Evolutionary conservation across 768 basidiomycete genomes (phyloP).

Genomic region (Lactarius psammicola): DNA sequence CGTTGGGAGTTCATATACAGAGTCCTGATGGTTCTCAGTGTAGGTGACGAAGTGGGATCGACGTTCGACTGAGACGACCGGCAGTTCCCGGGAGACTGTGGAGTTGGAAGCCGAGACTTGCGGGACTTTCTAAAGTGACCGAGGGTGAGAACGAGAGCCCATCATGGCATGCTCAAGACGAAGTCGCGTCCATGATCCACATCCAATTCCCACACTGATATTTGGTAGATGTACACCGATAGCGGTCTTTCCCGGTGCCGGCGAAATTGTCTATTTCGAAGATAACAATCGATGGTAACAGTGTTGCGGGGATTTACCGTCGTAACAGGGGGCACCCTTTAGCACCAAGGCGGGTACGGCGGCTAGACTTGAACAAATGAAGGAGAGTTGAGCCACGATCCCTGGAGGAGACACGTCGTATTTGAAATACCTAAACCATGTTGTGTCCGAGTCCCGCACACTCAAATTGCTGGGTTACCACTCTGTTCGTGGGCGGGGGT

Average conservation of each 20-base stretch:
- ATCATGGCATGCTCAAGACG: not conserved
- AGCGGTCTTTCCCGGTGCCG: not conserved
- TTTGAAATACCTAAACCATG: not conserved
- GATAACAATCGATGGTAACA: not conserved
- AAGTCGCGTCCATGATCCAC: not conserved
- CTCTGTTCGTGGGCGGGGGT: not conserved
- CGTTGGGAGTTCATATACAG: not conserved
- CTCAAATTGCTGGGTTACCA: not conserved
- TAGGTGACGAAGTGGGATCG: not conserved
- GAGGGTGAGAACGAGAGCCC: not conserved
- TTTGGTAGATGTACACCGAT: not conserved
- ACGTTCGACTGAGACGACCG: not conserved
- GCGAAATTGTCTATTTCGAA: not conserved
- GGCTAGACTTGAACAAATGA: not conserved
- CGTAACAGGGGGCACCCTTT: not conserved
- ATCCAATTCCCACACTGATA: not conserved
- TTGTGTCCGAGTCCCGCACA: not conserved
- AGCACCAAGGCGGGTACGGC: not conserved
- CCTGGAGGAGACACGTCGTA: not conserved
- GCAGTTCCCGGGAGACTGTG: not conserved
- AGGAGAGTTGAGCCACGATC: conserved; percentile 1
- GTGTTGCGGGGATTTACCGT: not conserved
- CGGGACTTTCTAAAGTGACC: not conserved
- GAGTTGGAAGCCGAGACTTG: not conserved
- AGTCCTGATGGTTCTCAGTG: not conserved